Base-by-base conservation (phyloP, 1,284 basidiomycete species). In the Ganoderma lucidum region DNA sequence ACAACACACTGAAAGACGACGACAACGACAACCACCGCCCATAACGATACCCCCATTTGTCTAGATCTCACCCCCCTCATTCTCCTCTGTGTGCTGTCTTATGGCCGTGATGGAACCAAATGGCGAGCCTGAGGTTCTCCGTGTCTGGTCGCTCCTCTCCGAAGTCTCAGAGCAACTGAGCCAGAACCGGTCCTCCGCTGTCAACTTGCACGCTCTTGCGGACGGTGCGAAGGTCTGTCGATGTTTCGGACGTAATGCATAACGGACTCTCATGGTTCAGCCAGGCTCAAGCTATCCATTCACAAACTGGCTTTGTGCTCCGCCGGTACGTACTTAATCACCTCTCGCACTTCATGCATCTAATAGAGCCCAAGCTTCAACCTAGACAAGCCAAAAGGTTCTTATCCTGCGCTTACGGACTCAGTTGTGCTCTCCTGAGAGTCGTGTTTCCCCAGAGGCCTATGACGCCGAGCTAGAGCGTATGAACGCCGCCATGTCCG, bases 401-500 rank as follows among this genome's bases (percentile, higher is more conserved):
- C 37, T 44, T 19, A 37, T 45, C 8, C 37, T 5, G 14, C 14
- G 12, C n/a, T 17, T 41, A 3, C 51, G 32, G 19, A 15, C 42
- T 55, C 39, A n/a, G 30, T 37, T 30, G 28, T 48, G 62, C 44
- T 19, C 17, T 45, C 35, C 37, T 37, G 23, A 41, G 23, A 39
- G 4, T 28, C 28, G 35, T 35, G 35, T 17, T 48, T 23, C 39
- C 66, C 17, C 75, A 93, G 98, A 99, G 83, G 91, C 91, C 74
- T 99, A 98, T 77, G 92, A 96, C 71, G 88, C 90, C n/a, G 96
- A 98, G 79, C 84, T 99, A 19, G 97, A 99, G 78, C 89, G 90
- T 42, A 95, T 98, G 88, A 97, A 97, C 74, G 84, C 87, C 0
- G 86, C 91, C 61, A 92, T 99, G 74, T 85, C 89, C 15, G 82